Evolutionary conservation across 1,284 basidiomycete genomes (phyloP).

Genomic region (Porogramme epimiltina): DNA sequence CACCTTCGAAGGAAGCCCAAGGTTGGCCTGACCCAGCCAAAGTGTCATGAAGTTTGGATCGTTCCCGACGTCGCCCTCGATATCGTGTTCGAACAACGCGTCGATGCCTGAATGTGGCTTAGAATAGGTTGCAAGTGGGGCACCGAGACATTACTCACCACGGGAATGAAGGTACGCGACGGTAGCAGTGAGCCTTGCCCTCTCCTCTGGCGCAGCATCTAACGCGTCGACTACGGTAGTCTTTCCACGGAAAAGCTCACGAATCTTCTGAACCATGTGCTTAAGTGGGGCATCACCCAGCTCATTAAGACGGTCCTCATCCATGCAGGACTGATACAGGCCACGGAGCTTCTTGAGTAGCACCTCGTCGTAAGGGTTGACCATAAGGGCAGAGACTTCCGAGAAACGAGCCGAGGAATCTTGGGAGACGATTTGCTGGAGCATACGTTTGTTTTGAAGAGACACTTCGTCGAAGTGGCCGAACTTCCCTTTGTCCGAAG

Average conservation of each 20-base stretch:
- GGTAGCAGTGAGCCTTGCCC: conserved; percentile 70
- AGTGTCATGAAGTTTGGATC: conserved; percentile 88
- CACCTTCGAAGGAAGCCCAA: conserved; percentile 90
- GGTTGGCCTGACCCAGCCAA: conserved; percentile 82
- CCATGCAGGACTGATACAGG: conserved; percentile 84
- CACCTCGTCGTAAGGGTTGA: conserved; percentile 55
- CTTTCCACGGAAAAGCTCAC: conserved; percentile 57
- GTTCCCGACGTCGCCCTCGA: conserved; percentile 90
- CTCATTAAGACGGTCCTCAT: conserved; percentile 67
- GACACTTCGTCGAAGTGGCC: conserved; percentile 65
- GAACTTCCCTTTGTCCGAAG: conserved; percentile 78
- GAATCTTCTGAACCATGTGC: conserved; percentile 58
- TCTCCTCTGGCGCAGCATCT: conserved; percentile 29
- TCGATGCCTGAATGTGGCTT: conserved; percentile 56
- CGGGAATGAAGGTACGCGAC: conserved; percentile 87
- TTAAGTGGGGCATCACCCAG: conserved; percentile 65
- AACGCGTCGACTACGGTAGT: conserved; percentile 38
- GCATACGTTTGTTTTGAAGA: conserved; percentile 64
- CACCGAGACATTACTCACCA: conserved; percentile 44
- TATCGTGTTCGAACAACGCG: conserved; percentile 74
- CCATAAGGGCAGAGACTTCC: conserved; percentile 12
- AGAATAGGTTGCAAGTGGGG: no score
- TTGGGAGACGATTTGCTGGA: conserved; percentile 51
- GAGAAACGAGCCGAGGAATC: conserved; percentile 27
- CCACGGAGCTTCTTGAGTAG: conserved; percentile 81